A percentile compares a stretch with the other conserved stretches of the same genome.
Conservation (phyloP, 805 yeast species). For the Kodamaea sagamina region DNA sequence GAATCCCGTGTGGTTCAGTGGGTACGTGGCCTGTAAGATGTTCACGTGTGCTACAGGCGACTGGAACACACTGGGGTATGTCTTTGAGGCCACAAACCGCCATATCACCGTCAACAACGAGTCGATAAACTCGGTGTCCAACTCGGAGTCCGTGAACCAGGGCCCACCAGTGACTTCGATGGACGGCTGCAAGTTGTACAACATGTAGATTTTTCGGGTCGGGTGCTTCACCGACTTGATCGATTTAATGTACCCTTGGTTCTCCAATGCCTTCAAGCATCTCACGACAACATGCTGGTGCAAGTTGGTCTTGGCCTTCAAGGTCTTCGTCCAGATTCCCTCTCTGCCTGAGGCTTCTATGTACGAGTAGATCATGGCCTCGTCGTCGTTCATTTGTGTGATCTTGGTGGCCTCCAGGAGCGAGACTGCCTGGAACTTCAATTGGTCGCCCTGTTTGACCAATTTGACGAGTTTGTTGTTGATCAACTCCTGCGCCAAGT, state of each 20-base stretch:
- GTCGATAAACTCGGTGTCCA: conserved; percentile 91
- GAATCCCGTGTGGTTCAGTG: conserved; percentile 59
- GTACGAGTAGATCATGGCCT: conserved; percentile 85
- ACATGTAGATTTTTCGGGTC: conserved; percentile 93
- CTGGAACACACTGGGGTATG: conserved; percentile 74
- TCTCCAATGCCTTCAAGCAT: conserved; percentile 77
- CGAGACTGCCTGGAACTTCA: conserved; percentile 75
- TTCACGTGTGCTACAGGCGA: conserved; percentile 36
- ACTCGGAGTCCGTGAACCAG: conserved; percentile 95
- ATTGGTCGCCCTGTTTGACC: conserved; percentile 63
- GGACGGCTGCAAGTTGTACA: conserved; percentile 89
- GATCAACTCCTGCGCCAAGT: conserved; percentile 52
- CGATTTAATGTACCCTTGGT: conserved; percentile 79
- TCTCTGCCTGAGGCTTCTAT: conserved; percentile 93
- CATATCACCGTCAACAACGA: conserved; percentile 81
- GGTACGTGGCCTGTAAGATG: conserved; percentile 50
- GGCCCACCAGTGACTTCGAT: conserved; percentile 98
- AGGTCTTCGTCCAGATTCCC: conserved; percentile 94
- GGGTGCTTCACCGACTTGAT: conserved; percentile 91
- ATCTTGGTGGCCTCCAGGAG: conserved; percentile 75
- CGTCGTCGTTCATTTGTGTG: conserved; percentile 79
- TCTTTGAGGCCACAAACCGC: conserved; percentile 75
- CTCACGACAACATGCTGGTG: conserved; percentile 90
- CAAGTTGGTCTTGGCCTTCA: conserved; percentile 81
- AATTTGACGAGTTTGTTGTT: conserved; percentile 66